Percentiles rank a stretch among this genome's conserved stretches.
Conservation (phyloP, 1,284 basidiomycete genomes). For the Ceratobasidium sp. region DNA sequence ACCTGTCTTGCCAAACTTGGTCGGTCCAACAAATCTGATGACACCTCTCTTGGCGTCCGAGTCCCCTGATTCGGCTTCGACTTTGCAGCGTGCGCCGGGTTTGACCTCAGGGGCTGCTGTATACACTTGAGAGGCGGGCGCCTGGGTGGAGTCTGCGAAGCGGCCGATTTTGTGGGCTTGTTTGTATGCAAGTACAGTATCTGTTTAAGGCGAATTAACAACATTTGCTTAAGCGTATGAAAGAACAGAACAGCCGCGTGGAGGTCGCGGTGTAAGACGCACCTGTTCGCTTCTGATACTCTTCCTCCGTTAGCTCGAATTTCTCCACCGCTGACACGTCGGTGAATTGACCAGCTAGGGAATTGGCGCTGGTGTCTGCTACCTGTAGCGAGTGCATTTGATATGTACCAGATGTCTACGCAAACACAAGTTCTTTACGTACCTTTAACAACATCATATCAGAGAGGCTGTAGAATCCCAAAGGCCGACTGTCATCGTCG, state of each 20-base stretch:
- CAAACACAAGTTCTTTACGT: slow-evolving; percentile 50
- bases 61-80: slow-evolving; percentile 69
- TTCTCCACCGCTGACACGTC: slow-evolving; percentile 92
- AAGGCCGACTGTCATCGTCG: slow-evolving; percentile 72
- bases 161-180: slow-evolving; percentile 90
- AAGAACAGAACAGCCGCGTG: background rate
- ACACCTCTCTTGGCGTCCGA: slow-evolving; percentile 82
- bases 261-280: slow-evolving; percentile 47
- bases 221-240: background rate
- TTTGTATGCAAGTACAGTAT: slow-evolving; percentile 93
- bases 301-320: slow-evolving; percentile 88
- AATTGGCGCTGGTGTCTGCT: slow-evolving; percentile 77
- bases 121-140: slow-evolving; percentile 55
- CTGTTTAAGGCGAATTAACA: slow-evolving; percentile 59
- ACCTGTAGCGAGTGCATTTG: slow-evolving; percentile 65
- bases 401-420: background rate
- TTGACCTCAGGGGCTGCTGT: slow-evolving; percentile 59
- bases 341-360: slow-evolving; percentile 82
- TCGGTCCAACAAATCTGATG: slow-evolving; percentile 86
- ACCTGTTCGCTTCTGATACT: slow-evolving; percentile 87
- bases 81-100: slow-evolving; percentile 84
- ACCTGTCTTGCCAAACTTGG: slow-evolving; percentile 75
- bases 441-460: slow-evolving; percentile 84
- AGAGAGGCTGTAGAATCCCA: slow-evolving; percentile 80
- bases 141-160: slow-evolving; percentile 72